Evolutionary conservation across 805 yeast genomes (phyloP).

Genomic region (Candida ulmi): DNA sequence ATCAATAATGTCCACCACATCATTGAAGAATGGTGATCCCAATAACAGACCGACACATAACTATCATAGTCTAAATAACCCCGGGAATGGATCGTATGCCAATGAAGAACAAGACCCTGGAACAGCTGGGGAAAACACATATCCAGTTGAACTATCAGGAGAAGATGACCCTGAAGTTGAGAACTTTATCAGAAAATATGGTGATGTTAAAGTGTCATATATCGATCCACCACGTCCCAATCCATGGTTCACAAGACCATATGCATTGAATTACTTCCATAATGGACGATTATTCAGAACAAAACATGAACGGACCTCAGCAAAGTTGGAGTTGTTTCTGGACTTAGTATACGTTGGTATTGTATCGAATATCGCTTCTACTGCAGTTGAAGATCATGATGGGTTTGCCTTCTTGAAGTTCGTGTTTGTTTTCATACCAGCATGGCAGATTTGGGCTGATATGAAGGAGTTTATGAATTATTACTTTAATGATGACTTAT

Average conservation of each 20-base stretch:
- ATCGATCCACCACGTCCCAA: conserved; percentile 34
- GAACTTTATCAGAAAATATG: conserved; percentile 42
- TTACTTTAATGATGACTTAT: conserved; percentile 54
- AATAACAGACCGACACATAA: too few species aligned
- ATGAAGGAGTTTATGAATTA: conserved; percentile 59
- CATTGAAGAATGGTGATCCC: too few species aligned
- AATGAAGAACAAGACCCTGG: too few species aligned
- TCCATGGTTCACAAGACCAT: conserved; percentile 41
- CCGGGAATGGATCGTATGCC: too few species aligned
- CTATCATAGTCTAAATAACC: too few species aligned
- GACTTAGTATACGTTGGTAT: conserved; percentile 63
- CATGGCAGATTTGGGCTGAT: conserved; percentile 65
- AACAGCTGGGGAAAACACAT: too few species aligned
- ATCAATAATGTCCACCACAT: too few species aligned
- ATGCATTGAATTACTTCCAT: conserved; percentile 56
- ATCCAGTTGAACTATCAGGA: too few species aligned
- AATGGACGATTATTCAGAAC: conserved; percentile 53
- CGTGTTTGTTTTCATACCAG: conserved; percentile 46
- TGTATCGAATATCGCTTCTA: conserved; percentile 51
- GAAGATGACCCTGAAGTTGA: conserved; percentile 12
- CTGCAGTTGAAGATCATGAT: conserved; percentile 44
- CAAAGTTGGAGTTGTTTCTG: conserved; percentile 50
- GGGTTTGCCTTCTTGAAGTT: conserved; percentile 44
- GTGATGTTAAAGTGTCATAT: conserved; percentile 41
- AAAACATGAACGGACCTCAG: conserved; percentile 46